A percentile compares a stretch with the other conserved stretches of the same genome.
Evolutionary conservation across 805 yeast genomes (phyloP).

Genomic region (Kazachstania kunashirensis): DNA sequence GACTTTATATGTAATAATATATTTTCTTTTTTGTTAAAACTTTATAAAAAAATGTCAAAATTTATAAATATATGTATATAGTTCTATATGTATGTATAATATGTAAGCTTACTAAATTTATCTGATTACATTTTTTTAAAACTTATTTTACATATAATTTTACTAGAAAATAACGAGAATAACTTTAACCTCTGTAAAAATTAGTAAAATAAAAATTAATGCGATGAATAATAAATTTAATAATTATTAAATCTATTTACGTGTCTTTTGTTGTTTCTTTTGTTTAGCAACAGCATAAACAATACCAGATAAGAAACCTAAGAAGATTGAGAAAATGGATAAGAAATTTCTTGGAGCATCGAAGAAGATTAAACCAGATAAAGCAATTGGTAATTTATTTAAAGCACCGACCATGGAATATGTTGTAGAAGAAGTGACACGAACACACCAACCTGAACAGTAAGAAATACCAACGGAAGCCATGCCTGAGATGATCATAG

Average conservation of each 20-base stretch:
- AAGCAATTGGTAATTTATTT: constrained; percentile 94
- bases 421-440: constrained; percentile 97
- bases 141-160: no score
- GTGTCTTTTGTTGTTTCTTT: constrained; percentile 46
- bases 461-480: constrained; percentile 95
- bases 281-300: constrained; percentile 94
- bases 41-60: not conserved
- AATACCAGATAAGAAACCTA: constrained; percentile 92
- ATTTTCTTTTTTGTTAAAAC: no score
- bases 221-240: no score
- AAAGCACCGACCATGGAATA: constrained; percentile 99
- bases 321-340: constrained; percentile 79
- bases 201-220: no score
- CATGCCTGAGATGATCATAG: constrained; percentile 87
- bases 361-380: constrained; percentile 88
- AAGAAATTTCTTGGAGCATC: constrained; percentile 91
- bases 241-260: constrained; percentile 6
- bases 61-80: not conserved
- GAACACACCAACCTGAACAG: constrained; percentile 99
- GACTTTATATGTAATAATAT: no score
- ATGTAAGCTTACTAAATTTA: no score
- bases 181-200: no score
- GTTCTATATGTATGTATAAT: not conserved
- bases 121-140: no score
- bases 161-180: no score